phyloP scores from a whole-genome alignment of 768 basidiomycete species.

The Psilocybe sp. region DNA sequence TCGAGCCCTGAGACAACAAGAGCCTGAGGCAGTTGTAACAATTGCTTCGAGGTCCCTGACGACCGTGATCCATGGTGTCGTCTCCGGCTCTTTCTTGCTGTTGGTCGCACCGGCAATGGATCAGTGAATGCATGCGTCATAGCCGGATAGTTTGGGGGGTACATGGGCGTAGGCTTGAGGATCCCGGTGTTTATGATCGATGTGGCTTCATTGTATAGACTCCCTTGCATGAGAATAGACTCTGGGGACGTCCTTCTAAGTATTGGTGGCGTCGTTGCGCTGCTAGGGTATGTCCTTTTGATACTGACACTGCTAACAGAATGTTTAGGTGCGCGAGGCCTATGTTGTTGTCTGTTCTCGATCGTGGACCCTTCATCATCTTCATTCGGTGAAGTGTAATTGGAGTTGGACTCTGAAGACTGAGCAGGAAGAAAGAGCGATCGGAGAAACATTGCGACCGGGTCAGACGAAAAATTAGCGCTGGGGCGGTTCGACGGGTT shows the following conservation, averaged over 20 bases:
- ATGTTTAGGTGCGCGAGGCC: constrained; percentile 1
- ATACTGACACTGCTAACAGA: background rate
- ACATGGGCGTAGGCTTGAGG: constrained; percentile 15
- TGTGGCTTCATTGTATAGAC: background rate
- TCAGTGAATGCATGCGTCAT: constrained; percentile 33
- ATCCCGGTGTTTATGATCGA: constrained; percentile 1
- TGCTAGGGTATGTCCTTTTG: background rate
- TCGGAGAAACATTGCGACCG: constrained; percentile 16
- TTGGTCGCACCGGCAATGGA: constrained; percentile 18
- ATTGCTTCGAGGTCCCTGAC: background rate
- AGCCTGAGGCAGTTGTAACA: constrained; percentile 47
- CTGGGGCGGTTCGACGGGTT: background rate
- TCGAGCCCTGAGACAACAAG: constrained; percentile 75
- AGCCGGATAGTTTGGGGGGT: constrained; percentile 3
- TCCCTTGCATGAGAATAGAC: constrained; percentile 1
- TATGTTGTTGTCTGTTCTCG: constrained; percentile 1
- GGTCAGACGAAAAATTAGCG: constrained; percentile 1
- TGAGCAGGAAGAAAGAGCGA: constrained; percentile 26
- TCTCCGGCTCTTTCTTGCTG: constrained; percentile 1
- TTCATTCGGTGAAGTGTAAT: constrained; percentile 21
- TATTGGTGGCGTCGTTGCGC: background rate
- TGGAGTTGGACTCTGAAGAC: constrained; percentile 10
- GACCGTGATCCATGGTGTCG: too few species aligned
- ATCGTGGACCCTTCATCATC: constrained; percentile 12
- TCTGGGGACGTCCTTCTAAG: constrained; percentile 3